Conservation (phyloP, 768 basidiomycete species). For the Rhodotorula taiwanensis region DNA sequence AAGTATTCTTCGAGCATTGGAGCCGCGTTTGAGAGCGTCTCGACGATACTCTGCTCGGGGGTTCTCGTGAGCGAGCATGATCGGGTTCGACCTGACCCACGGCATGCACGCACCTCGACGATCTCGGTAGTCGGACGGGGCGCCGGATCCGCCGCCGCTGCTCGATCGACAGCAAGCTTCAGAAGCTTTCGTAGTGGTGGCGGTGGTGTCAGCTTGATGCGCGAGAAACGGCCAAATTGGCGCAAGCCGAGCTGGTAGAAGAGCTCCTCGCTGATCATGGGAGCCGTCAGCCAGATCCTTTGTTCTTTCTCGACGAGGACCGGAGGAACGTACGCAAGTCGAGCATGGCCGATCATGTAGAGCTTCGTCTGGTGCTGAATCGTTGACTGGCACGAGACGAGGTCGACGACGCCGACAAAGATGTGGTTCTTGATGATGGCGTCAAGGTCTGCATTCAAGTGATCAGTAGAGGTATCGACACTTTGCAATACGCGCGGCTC, state of each 20-base stretch:
- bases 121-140: slow-evolving; percentile 58
- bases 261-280: slow-evolving; percentile 64
- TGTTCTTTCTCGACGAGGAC: neutral
- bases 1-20: slow-evolving; percentile 94
- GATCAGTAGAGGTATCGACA: neutral
- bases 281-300: too few species aligned
- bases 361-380: slow-evolving; percentile 82
- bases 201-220: slow-evolving; percentile 73
- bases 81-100: neutral
- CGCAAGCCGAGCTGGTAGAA: slow-evolving; percentile 89
- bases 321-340: slow-evolving; percentile 61
- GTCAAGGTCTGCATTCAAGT: slow-evolving; percentile 55
- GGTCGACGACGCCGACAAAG: slow-evolving; percentile 86
- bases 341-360: slow-evolving; percentile 78
- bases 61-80: too few species aligned
- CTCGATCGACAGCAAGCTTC: slow-evolving; percentile 69
- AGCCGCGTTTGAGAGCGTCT: slow-evolving; percentile 42
- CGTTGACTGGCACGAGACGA: slow-evolving; percentile 63
- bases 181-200: slow-evolving; percentile 66
- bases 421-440: slow-evolving; percentile 80
- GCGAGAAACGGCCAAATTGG: slow-evolving; percentile 77
- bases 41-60: slow-evolving; percentile 14
- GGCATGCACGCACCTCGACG: slow-evolving; percentile 64
- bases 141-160: slow-evolving; percentile 43
- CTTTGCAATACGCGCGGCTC: slow-evolving; percentile 39